These are phyloP conservation scores for Bonia amplexicaulis DNA, from an alignment of 176 grass and related monocot genomes.

Conservation along the genomic window DNA sequence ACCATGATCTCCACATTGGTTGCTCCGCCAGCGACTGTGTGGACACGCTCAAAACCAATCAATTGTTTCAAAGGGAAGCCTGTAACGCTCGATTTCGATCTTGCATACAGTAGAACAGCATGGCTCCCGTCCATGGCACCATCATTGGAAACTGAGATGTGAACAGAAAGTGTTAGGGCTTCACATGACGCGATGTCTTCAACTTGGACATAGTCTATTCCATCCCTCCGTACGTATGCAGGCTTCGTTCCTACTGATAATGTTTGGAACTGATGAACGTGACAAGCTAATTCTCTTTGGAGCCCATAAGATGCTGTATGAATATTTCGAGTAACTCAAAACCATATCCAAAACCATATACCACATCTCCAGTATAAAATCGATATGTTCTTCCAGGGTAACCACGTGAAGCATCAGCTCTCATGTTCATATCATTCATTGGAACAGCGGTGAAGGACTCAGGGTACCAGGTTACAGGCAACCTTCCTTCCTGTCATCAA, in stretches of 20 bases:
- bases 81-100: constrained; percentile 29
- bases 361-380: constrained; percentile 79
- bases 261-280: constrained; percentile 8
- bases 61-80: constrained; percentile 65
- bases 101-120: constrained; percentile 53
- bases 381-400: constrained; percentile 89
- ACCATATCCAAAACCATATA: constrained; percentile 78
- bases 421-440: constrained; percentile 92
- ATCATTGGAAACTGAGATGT: constrained; percentile 49
- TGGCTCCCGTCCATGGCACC: constrained; percentile 70
- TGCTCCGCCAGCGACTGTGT: constrained; percentile 30
- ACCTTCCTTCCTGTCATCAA: constrained; percentile 47
- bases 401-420: constrained; percentile 54
- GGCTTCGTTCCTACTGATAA: constrained; percentile 36
- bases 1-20: constrained; percentile 43
- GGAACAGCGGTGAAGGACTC: constrained; percentile 75
- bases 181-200: constrained; percentile 68
- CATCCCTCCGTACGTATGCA: constrained; percentile 39
- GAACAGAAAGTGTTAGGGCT: constrained; percentile 53
- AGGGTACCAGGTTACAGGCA: constrained; percentile 79
- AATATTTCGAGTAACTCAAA: constrained; percentile 78
- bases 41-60: constrained; percentile 66
- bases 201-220: constrained; percentile 37
- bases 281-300: constrained; percentile 57
- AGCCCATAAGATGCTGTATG: constrained; percentile 47